A percentile compares a stretch with the other conserved stretches of the same genome.
Conservation (phyloP, 805 yeast genomes). For the Nakazawaea molendinolei region DNA sequence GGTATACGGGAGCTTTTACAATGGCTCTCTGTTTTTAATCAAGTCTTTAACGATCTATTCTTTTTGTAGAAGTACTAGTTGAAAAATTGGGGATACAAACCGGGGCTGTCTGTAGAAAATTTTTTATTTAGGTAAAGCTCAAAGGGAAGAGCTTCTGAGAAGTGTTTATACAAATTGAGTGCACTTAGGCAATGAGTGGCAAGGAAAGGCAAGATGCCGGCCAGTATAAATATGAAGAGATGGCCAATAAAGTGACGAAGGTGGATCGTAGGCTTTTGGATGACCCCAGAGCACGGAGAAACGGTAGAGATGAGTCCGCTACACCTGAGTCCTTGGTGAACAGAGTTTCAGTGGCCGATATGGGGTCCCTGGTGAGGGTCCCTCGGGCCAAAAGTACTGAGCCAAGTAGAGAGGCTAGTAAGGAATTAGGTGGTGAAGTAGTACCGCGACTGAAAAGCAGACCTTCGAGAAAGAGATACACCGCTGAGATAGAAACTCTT, state of each 20-base stretch:
- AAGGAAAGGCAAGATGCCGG: neutral
- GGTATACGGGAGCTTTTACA: too few relatives aligned
- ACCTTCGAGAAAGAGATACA: constrained; percentile 9
- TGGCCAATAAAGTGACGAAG: constrained; percentile 69
- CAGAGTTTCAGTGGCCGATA: constrained; percentile 54
- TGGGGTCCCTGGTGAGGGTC: constrained; percentile 47
- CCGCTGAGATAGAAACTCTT: constrained; percentile 38
- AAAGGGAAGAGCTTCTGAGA: too few relatives aligned
- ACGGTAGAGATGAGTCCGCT: constrained; percentile 43
- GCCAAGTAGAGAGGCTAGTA: too few relatives aligned
- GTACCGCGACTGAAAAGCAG: too few relatives aligned
- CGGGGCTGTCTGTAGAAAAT: too few relatives aligned
- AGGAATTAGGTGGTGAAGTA: too few relatives aligned
- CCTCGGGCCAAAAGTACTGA: constrained; percentile 16
- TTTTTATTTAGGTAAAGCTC: too few relatives aligned
- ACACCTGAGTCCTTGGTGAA: constrained; percentile 73
- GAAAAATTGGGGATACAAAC: too few relatives aligned
- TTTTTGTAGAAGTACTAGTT: too few relatives aligned
- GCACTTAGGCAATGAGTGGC: constrained; percentile 1
- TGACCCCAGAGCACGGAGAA: constrained; percentile 27
- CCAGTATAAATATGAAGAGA: constrained; percentile 56
- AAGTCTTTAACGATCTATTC: too few relatives aligned
- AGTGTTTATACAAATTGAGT: neutral
- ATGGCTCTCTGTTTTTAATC: too few relatives aligned
- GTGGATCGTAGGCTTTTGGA: constrained; percentile 49